phyloP scores from a whole-genome alignment of 306 rosid species.

The Mimosa pudica region DNA sequence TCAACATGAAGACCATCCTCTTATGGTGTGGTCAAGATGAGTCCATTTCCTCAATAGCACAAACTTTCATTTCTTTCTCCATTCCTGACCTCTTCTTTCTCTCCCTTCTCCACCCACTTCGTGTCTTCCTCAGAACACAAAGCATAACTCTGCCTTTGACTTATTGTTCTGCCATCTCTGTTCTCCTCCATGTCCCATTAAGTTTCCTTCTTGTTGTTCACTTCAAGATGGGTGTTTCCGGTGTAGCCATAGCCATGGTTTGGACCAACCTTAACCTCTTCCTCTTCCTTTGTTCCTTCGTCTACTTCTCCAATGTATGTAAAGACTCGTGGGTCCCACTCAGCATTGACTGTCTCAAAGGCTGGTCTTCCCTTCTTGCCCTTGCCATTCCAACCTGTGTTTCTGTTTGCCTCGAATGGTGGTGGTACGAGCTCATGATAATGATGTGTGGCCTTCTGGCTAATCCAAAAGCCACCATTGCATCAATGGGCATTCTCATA shows the following conservation, averaged over 20 bases:
- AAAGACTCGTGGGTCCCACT: constrained; percentile 90
- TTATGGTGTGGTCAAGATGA: constrained; percentile 83
- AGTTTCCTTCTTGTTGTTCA: constrained; percentile 71
- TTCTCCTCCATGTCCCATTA: constrained; percentile 77
- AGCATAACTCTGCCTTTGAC: constrained; percentile 76
- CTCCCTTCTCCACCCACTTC: constrained; percentile 84
- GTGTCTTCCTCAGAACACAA: constrained; percentile 82
- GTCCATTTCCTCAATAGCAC: constrained; percentile 73
- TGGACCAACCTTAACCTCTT: constrained; percentile 71
- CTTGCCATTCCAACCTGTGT: constrained; percentile 83
- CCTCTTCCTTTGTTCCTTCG: constrained; percentile 56
- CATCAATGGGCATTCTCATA: constrained; percentile 92
- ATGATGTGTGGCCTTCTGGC: constrained; percentile 74
- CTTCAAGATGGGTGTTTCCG: constrained; percentile 74
- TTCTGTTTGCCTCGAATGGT: constrained; percentile 96
- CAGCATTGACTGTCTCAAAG: constrained; percentile 65
- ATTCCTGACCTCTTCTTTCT: constrained; percentile 88
- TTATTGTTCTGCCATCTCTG: constrained; percentile 77
- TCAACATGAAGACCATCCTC: constrained; percentile 76
- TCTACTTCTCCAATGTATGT: constrained; percentile 71
- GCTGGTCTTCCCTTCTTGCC: constrained; percentile 75
- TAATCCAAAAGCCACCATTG: constrained; percentile 80
- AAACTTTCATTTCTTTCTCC: constrained; percentile 74
- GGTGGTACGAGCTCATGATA: constrained; percentile 99
- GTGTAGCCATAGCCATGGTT: constrained; percentile 89